Percentiles rank a stretch among this genome's conserved stretches.
phyloP scores from a whole-genome alignment of 805 yeast species.

The Saturnispora ahearnii region DNA sequence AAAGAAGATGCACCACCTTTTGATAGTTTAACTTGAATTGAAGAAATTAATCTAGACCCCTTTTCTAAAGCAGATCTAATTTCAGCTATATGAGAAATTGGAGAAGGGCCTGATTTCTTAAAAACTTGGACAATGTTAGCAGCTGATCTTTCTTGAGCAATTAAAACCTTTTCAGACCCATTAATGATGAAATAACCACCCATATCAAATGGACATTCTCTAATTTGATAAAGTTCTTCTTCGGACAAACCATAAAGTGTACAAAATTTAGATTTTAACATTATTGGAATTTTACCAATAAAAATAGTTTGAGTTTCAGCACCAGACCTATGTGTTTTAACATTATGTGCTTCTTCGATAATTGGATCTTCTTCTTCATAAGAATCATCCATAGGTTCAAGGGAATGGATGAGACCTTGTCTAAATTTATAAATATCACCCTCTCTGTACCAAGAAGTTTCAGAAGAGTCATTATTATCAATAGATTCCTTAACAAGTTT shows the following conservation, averaged over 20 bases:
- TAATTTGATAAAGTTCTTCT: constrained; percentile 86
- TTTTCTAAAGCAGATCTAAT: constrained; percentile 94
- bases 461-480: constrained; percentile 48
- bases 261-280: constrained; percentile 95
- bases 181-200: constrained; percentile 98
- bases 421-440: constrained; percentile 36
- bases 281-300: constrained; percentile 95
- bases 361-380: constrained; percentile 63
- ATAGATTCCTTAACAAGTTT: constrained; percentile 79
- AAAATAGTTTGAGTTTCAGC: constrained; percentile 41
- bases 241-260: constrained; percentile 83
- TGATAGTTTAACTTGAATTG: constrained; percentile 83
- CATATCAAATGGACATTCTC: constrained; percentile 99
- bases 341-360: constrained; percentile 35
- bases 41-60: constrained; percentile 90
- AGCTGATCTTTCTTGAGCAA: constrained; percentile 98
- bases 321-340: constrained; percentile 26
- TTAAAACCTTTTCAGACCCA: constrained; percentile 96
- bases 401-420: constrained; percentile 22
- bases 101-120: constrained; percentile 95
- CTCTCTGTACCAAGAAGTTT: constrained; percentile 52
- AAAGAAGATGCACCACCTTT: constrained; percentile 40
- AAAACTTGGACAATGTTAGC: constrained; percentile 98
- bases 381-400: constrained; percentile 22
- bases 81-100: constrained; percentile 92